Evolutionary conservation across 2,329 filamentous ascomycete genomes (phyloP).

Genomic region (Chaetomium sp.): DNA sequence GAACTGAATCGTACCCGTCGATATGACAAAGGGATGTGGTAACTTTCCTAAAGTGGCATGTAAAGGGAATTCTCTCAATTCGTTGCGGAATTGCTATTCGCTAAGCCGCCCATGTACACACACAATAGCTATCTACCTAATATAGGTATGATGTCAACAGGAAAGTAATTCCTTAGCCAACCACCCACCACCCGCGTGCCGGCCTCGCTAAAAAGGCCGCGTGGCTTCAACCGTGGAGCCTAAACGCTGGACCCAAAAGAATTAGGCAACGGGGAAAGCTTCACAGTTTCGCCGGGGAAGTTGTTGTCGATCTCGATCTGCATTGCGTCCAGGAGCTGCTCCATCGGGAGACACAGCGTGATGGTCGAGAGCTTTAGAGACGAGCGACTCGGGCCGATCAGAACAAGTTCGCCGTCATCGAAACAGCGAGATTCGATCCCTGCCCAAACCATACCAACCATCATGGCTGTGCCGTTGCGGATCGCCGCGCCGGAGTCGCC

Average conservation of each 20-base stretch:
- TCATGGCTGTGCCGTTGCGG: neutral
- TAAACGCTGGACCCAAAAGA: neutral
- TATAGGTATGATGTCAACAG: neutral
- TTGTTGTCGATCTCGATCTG: neutral
- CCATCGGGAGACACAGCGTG: neutral
- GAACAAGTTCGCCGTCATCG: neutral
- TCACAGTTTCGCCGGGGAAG: neutral
- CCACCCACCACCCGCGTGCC: neutral
- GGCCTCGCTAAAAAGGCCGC: neutral
- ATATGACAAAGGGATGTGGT: too few species aligned
- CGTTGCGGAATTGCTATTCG: too few species aligned
- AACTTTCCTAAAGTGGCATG: too few species aligned
- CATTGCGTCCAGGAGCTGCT: neutral
- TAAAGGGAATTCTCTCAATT: too few species aligned
- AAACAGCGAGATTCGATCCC: neutral
- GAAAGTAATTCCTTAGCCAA: neutral
- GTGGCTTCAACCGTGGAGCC: neutral
- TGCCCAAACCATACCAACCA: neutral
- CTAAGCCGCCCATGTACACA: too few species aligned
- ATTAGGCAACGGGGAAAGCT: neutral
- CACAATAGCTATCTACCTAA: too few species aligned
- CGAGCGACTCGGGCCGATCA: neutral
- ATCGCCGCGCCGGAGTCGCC: neutral
- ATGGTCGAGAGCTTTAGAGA: neutral
- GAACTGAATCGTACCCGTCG: too few species aligned